phyloP scores from a whole-genome alignment of 805 yeast species.

The Yarrowia sp. region DNA sequence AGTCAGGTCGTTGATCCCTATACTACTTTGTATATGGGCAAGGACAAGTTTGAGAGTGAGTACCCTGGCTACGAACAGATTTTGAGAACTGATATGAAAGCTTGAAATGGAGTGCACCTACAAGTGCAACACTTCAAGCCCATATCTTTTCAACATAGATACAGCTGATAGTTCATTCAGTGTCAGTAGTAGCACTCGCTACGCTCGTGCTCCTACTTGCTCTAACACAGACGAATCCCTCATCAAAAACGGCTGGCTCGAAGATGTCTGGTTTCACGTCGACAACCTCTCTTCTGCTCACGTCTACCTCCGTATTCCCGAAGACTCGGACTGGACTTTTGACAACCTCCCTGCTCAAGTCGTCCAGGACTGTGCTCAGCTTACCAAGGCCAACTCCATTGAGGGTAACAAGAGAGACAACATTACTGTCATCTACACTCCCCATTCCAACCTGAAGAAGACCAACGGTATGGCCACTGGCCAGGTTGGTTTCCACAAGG shows the following conservation, averaged over 20 bases:
- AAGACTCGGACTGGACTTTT: constrained; percentile 44
- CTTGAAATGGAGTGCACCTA: not conserved
- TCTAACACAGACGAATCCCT: constrained; percentile 46
- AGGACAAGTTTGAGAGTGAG: constrained; percentile 64
- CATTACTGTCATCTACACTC: constrained; percentile 67
- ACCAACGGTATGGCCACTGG: constrained; percentile 74
- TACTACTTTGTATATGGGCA: constrained; percentile 60
- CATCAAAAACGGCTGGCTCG: constrained; percentile 30
- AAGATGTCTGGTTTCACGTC: constrained; percentile 55
- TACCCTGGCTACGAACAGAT: not conserved
- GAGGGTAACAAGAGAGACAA: constrained; percentile 70
- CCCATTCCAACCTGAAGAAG: constrained; percentile 66
- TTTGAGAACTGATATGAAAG: not conserved
- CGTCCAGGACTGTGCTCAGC: constrained; percentile 60
- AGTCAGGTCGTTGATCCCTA: constrained; percentile 41
- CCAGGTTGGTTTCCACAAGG: constrained; percentile 69
- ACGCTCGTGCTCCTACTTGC: not conserved
- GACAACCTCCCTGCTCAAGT: constrained; percentile 53
- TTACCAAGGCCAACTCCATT: constrained; percentile 75
- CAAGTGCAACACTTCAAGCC: too few relatives aligned
- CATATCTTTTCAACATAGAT: too few relatives aligned
- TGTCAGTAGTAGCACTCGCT: too few relatives aligned
- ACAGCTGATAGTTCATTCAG: too few relatives aligned
- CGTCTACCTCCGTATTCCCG: constrained; percentile 59
- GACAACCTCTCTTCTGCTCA: constrained; percentile 77